These are phyloP conservation scores for Serendipita sp. DNA, from an alignment of 768 basidiomycete species.

Conservation along the genomic window DNA sequence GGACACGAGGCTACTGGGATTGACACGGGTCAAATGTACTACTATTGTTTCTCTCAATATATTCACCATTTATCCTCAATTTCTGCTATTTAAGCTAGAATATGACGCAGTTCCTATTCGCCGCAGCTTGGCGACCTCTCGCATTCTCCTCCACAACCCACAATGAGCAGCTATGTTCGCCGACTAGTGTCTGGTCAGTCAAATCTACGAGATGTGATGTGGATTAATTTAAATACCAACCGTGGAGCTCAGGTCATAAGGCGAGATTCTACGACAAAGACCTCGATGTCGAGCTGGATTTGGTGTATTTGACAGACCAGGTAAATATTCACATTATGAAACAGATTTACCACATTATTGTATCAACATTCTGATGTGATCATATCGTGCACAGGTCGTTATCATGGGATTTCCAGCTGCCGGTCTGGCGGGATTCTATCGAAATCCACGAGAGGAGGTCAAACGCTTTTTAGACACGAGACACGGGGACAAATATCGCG, in stretches of 20 bases:
- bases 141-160: too few species aligned
- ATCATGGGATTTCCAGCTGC: constrained; percentile 60
- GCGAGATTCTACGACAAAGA: constrained; percentile 55
- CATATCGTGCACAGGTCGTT: constrained; percentile 3
- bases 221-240: background rate
- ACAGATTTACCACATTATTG: constrained; percentile 37
- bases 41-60: too few species aligned
- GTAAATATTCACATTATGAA: constrained; percentile 29
- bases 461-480: constrained; percentile 56
- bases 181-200: constrained; percentile 58
- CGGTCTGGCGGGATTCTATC: constrained; percentile 63
- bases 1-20: too few species aligned
- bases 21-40: too few species aligned
- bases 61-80: too few species aligned
- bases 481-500: constrained; percentile 66
- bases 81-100: too few species aligned
- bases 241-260: constrained; percentile 25
- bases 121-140: too few species aligned
- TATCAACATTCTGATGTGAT: constrained; percentile 43
- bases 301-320: constrained; percentile 15
- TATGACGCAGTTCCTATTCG: too few species aligned
- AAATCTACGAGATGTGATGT: background rate
- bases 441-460: constrained; percentile 63
- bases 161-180: constrained; percentile 50
- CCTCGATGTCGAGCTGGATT: constrained; percentile 48